These are phyloP conservation scores for Maudiozyma bulderi DNA, from an alignment of 805 yeast genomes.

Conservation along the genomic window DNA sequence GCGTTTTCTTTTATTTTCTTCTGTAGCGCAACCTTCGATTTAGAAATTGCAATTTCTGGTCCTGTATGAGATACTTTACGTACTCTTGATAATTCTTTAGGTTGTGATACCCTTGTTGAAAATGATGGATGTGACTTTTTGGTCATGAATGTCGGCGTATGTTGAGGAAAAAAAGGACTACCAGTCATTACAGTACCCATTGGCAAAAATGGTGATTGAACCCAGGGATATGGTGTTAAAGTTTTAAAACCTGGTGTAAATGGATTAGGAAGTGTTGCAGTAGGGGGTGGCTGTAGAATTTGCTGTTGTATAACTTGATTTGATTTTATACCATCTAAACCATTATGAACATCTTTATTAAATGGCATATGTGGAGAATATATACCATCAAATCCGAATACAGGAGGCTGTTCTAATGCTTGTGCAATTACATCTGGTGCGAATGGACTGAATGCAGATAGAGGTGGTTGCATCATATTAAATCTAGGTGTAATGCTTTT, in stretches of 20 bases:
- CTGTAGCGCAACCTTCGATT: background rate
- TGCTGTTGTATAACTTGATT: constrained; percentile 5
- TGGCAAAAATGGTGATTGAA: constrained; percentile 5
- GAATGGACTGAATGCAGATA: constrained; percentile 3
- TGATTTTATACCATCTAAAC: constrained; percentile 4
- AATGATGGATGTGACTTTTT: constrained; percentile 4
- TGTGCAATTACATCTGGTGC: constrained; percentile 6
- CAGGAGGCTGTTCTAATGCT: constrained; percentile 7
- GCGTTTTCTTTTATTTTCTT: constrained; percentile 5
- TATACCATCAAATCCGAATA: constrained; percentile 6
- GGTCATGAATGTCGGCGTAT: constrained; percentile 4
- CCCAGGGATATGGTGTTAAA: constrained; percentile 5
- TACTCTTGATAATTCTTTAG: background rate
- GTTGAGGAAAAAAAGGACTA: constrained; percentile 2
- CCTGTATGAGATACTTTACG: constrained; percentile 1
- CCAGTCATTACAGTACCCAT: background rate
- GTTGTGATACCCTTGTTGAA: background rate
- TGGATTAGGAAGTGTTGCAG: constrained; percentile 1
- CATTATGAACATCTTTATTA: constrained; percentile 1
- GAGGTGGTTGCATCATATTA: constrained; percentile 1
- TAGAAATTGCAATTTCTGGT: background rate
- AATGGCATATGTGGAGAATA: constrained; percentile 6
- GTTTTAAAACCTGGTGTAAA: constrained; percentile 5
- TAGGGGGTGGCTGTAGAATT: constrained; percentile 2
- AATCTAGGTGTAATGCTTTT: background rate